These are phyloP conservation scores for Starmerella stellata DNA, from an alignment of 805 yeast species.

Conservation along the genomic window DNA sequence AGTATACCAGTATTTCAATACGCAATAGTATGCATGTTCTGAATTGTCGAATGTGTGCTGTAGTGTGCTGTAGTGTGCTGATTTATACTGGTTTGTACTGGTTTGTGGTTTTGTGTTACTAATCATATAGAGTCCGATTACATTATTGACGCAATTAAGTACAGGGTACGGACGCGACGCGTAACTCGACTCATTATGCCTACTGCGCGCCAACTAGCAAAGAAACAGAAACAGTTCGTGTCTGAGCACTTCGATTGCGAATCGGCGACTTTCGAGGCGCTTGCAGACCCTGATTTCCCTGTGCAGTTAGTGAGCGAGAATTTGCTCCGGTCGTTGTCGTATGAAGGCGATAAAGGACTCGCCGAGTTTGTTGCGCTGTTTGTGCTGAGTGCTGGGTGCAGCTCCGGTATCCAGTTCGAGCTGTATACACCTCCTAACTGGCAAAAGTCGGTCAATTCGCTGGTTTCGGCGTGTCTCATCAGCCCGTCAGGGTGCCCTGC, in stretches of 20 bases:
- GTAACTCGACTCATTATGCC: not conserved
- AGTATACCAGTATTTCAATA: too few species aligned
- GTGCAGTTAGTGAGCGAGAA: conserved; percentile 14
- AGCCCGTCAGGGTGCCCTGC: conserved; percentile 8
- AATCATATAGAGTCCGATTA: too few species aligned
- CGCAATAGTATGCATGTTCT: too few species aligned
- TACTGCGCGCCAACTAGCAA: not conserved
- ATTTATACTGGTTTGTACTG: too few species aligned
- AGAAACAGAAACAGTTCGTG: not conserved
- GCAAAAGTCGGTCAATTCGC: not conserved
- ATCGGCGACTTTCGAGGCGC: conserved; percentile 11
- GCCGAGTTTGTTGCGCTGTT: conserved; percentile 11
- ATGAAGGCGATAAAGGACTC: conserved; percentile 12
- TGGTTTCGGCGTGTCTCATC: conserved; percentile 6
- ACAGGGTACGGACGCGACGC: not conserved
- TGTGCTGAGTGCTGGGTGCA: conserved; percentile 11
- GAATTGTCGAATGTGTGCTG: too few species aligned
- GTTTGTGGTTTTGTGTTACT: too few species aligned
- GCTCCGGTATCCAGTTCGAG: conserved; percentile 2
- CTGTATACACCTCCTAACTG: not conserved
- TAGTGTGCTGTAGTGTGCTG: too few species aligned
- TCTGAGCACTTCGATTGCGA: not conserved
- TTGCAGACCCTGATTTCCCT: conserved; percentile 11
- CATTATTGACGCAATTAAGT: not conserved
- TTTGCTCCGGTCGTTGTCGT: conserved; percentile 13